These are phyloP conservation scores for Trichothecium sympodiale DNA, from an alignment of 2,329 filamentous ascomycete species.

Conservation along the genomic window DNA sequence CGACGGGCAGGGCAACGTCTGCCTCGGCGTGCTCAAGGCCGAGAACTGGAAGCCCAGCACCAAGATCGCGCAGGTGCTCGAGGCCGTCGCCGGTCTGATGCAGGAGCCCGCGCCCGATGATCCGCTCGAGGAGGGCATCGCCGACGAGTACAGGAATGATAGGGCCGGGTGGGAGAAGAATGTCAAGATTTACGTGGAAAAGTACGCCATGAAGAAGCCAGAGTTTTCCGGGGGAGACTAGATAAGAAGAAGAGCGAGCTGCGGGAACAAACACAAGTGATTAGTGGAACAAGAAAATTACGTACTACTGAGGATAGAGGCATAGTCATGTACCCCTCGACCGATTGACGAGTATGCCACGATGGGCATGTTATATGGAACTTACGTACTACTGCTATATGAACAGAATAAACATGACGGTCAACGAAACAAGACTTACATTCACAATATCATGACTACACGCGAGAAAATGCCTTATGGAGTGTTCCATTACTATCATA, in stretches of 20 bases:
- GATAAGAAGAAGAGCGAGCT: no score
- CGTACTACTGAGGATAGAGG: no score
- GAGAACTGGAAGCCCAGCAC: constrained; percentile 90
- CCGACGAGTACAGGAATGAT: constrained; percentile 68
- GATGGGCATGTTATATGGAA: no score
- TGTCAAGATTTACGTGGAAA: constrained; percentile 60
- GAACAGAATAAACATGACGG: no score
- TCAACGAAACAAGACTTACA: no score
- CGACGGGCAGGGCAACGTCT: constrained; percentile 76
- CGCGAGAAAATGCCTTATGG: not conserved
- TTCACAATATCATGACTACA: constrained; percentile 1
- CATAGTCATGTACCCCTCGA: no score
- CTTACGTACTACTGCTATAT: no score
- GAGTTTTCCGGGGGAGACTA: constrained; percentile 19
- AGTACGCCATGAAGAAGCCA: constrained; percentile 49
- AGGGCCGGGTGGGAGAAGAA: constrained; percentile 60
- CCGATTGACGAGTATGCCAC: no score
- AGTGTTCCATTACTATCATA: constrained; percentile 1
- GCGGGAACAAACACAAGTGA: no score
- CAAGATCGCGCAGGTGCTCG: constrained; percentile 63
- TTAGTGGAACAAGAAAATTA: no score
- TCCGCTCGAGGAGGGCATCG: constrained; percentile 76
- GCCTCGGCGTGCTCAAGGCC: constrained; percentile 68
- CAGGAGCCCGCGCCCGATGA: constrained; percentile 79
- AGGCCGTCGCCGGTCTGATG: constrained; percentile 64